phyloP scores from a whole-genome alignment of 2,329 filamentous ascomycete species.

The Neodidymelliopsis sp. region DNA sequence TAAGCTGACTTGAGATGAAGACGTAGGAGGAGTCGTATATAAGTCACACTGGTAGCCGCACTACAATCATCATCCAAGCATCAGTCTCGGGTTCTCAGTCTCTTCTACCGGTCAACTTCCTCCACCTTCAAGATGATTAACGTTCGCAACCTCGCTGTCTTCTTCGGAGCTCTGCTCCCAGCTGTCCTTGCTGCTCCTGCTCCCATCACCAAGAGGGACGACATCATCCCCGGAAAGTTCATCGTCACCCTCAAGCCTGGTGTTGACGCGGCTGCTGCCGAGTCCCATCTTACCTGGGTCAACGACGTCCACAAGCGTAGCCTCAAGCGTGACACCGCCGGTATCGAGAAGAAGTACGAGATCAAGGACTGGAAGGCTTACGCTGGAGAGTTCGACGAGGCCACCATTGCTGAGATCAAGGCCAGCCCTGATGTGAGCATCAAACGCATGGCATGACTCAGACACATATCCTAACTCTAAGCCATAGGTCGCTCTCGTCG shows the following conservation, averaged over 20 bases:
- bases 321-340: conserved; percentile 46
- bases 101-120: conserved; percentile 9
- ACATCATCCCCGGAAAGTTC: conserved; percentile 30
- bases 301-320: conserved; percentile 49
- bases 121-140: conserved; percentile 20
- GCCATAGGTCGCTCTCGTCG: conserved; percentile 21
- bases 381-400: conserved; percentile 56
- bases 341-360: conserved; percentile 54
- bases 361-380: conserved; percentile 56
- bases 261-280: conserved; percentile 28
- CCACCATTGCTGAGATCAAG: conserved; percentile 52
- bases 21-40: conserved; percentile 3
- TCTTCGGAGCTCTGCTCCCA: conserved; percentile 19
- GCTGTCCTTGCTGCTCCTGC: conserved; percentile 21
- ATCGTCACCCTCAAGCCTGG: conserved; percentile 34
- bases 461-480: not conserved
- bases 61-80: conserved; percentile 14
- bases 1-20: not conserved
- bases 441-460: not conserved
- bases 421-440: conserved; percentile 25
- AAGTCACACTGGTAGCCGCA: not conserved
- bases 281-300: conserved; percentile 45
- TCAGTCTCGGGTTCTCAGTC: conserved; percentile 8
- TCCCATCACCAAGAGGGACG: conserved; percentile 21
- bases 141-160: conserved; percentile 18